Evolutionary conservation across 176 grass and related monocot species (phyloP).

Genomic region (Oryza glaberrima): DNA sequence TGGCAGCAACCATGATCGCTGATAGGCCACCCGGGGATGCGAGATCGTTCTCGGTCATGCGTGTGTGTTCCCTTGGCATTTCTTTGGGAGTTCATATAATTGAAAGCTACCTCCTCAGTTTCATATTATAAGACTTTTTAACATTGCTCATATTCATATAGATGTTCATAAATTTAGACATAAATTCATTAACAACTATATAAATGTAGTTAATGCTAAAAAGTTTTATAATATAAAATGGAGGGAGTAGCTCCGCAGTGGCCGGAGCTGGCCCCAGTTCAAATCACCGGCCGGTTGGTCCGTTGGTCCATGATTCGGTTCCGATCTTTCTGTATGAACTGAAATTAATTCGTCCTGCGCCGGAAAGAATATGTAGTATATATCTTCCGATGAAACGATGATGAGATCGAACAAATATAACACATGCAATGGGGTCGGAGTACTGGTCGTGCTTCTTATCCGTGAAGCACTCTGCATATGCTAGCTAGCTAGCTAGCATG

Average conservation of each 20-base stretch:
- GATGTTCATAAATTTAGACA: too few species aligned
- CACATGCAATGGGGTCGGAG: background rate
- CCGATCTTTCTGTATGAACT: background rate
- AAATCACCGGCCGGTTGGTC: background rate
- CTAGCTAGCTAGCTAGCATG: too few species aligned
- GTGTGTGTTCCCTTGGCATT: background rate
- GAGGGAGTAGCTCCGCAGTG: background rate
- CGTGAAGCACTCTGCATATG: background rate
- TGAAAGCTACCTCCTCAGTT: too few species aligned
- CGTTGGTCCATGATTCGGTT: background rate
- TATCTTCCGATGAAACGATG: background rate
- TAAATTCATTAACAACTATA: too few species aligned
- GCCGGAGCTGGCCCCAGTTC: background rate
- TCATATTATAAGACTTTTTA: too few species aligned
- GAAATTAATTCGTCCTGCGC: background rate
- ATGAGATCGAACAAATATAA: background rate
- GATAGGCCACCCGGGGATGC: background rate
- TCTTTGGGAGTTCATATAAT: background rate
- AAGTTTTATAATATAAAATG: too few species aligned
- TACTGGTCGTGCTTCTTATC: background rate
- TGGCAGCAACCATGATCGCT: background rate
- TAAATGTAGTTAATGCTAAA: too few species aligned
- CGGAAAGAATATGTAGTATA: background rate
- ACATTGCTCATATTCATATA: too few species aligned
- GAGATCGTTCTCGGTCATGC: background rate